Percentiles rank a stretch among this genome's conserved stretches.
Evolutionary conservation across 2,329 filamentous ascomycete genomes (phyloP).

Genomic region (Beauveria medogensis): DNA sequence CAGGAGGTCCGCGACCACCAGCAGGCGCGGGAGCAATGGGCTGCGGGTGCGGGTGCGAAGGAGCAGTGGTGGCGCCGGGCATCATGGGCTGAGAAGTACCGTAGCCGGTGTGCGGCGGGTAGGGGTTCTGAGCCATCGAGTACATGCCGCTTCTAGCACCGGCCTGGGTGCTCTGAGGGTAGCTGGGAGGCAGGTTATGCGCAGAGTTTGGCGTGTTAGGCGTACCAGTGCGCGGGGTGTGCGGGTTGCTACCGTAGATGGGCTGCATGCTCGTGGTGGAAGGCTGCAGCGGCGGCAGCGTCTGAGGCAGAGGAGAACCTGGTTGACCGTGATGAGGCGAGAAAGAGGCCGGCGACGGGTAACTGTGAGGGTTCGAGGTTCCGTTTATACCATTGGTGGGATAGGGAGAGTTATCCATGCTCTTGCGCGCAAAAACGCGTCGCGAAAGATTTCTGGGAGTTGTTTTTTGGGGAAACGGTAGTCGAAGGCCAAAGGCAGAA

Average conservation of each 20-base stretch:
- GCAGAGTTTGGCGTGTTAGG: slow-evolving; percentile 52
- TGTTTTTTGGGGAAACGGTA: slow-evolving; percentile 16
- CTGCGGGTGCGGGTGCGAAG: slow-evolving; percentile 67
- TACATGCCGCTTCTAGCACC: slow-evolving; percentile 41
- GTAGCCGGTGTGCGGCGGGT: slow-evolving; percentile 46
- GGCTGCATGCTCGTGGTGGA: slow-evolving; percentile 35
- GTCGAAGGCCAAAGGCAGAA: neutral
- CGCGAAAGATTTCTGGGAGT: slow-evolving; percentile 16
- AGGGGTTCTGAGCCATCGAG: slow-evolving; percentile 49
- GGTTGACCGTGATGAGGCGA: slow-evolving; percentile 44
- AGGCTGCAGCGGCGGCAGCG: slow-evolving; percentile 47
- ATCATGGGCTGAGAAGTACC: slow-evolving; percentile 53
- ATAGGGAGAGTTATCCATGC: slow-evolving; percentile 49
- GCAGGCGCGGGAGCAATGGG: slow-evolving; percentile 66
- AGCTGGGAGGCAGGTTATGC: slow-evolving; percentile 43
- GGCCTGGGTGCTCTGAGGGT: slow-evolving; percentile 43
- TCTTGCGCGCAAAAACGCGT: slow-evolving; percentile 31
- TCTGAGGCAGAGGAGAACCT: slow-evolving; percentile 41
- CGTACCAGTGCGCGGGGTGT: slow-evolving; percentile 55
- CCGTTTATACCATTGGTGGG: slow-evolving; percentile 50
- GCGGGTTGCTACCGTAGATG: slow-evolving; percentile 49
- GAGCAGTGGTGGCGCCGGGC: slow-evolving; percentile 56
- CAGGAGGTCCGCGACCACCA: slow-evolving; percentile 47
- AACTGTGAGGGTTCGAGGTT: slow-evolving; percentile 38
- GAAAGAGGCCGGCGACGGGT: slow-evolving; percentile 44